Conservation (phyloP, 1,284 basidiomycete species). For the Apiotrichum sp. region DNA sequence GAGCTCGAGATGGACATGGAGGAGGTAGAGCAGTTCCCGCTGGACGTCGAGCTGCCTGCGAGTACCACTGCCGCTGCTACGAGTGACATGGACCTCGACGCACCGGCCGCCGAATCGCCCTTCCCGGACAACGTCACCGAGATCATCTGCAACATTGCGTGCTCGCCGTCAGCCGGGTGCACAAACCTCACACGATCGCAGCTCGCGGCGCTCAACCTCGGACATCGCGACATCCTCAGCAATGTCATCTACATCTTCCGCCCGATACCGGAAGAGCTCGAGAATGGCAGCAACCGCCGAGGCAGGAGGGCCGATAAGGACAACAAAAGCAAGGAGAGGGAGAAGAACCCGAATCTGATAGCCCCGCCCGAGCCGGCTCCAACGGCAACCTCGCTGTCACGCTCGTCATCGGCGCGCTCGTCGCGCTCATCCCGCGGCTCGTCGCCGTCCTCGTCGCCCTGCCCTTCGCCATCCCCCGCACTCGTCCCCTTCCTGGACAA, state of each 20-base stretch:
- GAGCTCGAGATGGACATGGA: background rate
- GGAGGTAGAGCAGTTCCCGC: background rate
- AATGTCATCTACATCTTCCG: constrained; percentile 2
- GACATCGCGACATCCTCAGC: background rate
- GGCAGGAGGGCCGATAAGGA: background rate
- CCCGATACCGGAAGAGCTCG: background rate
- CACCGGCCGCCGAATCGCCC: background rate
- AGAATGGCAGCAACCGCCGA: background rate
- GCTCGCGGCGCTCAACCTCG: background rate
- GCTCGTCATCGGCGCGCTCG: too few relatives aligned
- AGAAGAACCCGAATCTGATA: background rate
- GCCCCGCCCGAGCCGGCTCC: background rate
- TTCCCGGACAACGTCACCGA: constrained; percentile 1
- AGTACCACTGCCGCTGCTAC: too few relatives aligned
- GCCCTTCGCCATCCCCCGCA: background rate
- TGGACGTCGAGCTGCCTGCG: background rate
- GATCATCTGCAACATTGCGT: constrained; percentile 4
- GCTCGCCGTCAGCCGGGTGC: background rate
- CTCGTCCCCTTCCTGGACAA: constrained; percentile 1
- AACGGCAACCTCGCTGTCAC: too few relatives aligned
- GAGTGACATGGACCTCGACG: background rate
- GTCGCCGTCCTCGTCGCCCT: background rate
- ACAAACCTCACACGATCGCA: background rate
- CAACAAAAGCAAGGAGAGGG: background rate
- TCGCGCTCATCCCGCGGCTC: background rate